Evolutionary conservation across 1,284 basidiomycete species (phyloP).

Genomic region (Trametes polyzona): DNA sequence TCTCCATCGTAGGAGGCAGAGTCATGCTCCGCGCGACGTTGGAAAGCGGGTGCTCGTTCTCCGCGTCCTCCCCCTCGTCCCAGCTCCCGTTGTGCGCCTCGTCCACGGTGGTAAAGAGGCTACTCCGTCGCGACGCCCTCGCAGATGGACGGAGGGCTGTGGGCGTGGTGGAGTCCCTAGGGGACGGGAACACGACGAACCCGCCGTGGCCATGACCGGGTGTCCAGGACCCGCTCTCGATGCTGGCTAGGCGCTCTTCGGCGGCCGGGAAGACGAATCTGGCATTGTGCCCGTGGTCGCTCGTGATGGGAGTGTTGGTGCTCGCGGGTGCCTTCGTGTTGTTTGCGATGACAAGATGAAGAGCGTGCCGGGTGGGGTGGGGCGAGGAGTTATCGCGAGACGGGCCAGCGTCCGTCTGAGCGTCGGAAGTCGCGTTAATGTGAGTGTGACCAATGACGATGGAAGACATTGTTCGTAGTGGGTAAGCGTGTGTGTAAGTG

Average conservation of each 20-base stretch:
- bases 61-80: not conserved
- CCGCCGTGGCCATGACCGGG: conserved; percentile 9
- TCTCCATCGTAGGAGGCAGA: conserved; percentile 11
- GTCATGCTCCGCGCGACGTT: not conserved
- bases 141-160: conserved; percentile 12
- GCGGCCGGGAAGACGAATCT: not conserved
- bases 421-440: not conserved
- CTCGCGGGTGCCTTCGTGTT: not conserved
- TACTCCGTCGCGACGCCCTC: conserved; percentile 14
- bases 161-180: not conserved
- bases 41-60: not conserved
- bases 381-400: not conserved
- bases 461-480: not conserved
- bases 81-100: not conserved
- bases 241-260: not conserved
- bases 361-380: not conserved
- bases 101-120: conserved; percentile 10
- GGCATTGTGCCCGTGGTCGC: not conserved
- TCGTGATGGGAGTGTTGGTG: not conserved
- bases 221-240: not conserved
- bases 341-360: not conserved
- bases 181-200: conserved; percentile 1
- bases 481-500: not conserved
- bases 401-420: not conserved
- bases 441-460: conserved; percentile 1